phyloP scores from a whole-genome alignment of 2,329 filamentous ascomycete species.

The Orbilia javanica region DNA sequence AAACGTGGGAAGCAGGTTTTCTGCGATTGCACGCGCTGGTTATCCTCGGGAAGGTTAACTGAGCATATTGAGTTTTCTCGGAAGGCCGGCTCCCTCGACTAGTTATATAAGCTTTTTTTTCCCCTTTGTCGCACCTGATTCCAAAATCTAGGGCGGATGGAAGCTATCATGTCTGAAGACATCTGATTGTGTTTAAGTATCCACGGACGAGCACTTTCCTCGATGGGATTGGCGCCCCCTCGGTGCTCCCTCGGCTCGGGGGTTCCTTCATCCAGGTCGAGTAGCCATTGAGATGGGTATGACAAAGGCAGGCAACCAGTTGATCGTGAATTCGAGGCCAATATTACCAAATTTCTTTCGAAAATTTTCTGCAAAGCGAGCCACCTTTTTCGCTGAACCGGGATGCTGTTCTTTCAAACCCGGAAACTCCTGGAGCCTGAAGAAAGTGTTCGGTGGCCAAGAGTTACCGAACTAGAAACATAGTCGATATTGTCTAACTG shows the following conservation, averaged over 20 bases:
- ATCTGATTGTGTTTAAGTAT: background rate
- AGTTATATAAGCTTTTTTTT: conserved; percentile 37
- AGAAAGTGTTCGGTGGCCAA: background rate
- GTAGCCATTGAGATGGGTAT: background rate
- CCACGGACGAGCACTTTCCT: conserved; percentile 27
- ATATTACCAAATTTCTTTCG: background rate
- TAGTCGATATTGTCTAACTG: background rate
- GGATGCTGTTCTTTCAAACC: conserved; percentile 32
- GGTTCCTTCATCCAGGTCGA: conserved; percentile 25
- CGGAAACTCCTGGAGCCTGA: conserved; percentile 3
- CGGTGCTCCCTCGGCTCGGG: conserved; percentile 37
- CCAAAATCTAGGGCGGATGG: background rate
- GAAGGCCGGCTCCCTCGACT: background rate
- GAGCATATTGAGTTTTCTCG: conserved; percentile 25
- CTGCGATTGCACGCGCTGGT: background rate
- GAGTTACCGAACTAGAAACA: background rate
- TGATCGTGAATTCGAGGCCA: conserved; percentile 13
- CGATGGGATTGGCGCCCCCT: background rate
- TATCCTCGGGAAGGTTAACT: background rate
- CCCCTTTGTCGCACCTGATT: background rate
- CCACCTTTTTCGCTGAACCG: conserved; percentile 11
- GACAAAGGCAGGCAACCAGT: conserved; percentile 9
- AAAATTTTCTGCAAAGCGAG: conserved; percentile 21
- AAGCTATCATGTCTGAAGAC: background rate
- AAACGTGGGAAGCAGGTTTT: background rate